Percentiles rank a stretch among this genome's conserved stretches.
These are phyloP conservation scores for Ephemerocybe angulata DNA, from an alignment of 768 basidiomycete species.

Conservation along the genomic window DNA sequence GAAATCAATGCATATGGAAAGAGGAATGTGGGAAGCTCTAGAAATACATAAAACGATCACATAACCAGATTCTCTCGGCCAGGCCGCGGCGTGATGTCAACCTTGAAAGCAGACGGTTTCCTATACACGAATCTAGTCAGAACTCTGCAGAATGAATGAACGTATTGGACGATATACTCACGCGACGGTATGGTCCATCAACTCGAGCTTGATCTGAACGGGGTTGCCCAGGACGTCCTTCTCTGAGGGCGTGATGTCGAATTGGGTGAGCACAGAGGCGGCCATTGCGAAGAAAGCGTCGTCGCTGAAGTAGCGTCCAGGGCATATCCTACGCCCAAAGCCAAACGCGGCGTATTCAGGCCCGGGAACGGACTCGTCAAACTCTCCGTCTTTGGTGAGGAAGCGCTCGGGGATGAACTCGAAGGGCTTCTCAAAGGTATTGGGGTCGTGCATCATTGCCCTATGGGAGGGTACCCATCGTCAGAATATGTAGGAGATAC, in stretches of 20 bases:
- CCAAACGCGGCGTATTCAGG: background rate
- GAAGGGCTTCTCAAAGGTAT: slow-evolving; percentile 1
- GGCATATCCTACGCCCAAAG: slow-evolving; percentile 26
- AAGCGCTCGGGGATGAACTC: slow-evolving; percentile 5
- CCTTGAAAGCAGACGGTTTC: background rate
- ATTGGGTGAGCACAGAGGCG: slow-evolving; percentile 15
- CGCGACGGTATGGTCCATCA: background rate
- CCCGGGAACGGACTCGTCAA: background rate
- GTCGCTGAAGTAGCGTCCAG: slow-evolving; percentile 41
- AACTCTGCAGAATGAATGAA: background rate
- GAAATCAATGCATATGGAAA: no score
- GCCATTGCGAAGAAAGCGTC: slow-evolving; percentile 30
- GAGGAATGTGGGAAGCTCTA: no score
- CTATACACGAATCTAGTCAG: background rate
- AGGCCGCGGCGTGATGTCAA: background rate
- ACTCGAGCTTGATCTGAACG: background rate
- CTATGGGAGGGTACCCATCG: background rate
- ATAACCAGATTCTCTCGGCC: background rate
- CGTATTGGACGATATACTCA: background rate
- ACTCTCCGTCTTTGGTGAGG: slow-evolving; percentile 3
- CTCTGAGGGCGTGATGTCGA: slow-evolving; percentile 3
- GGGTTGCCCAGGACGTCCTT: background rate
- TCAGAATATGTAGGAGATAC: no score
- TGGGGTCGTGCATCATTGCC: slow-evolving; percentile 5
- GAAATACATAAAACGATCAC: no score